Percentiles rank a stretch among this genome's conserved stretches.
Evolutionary conservation across 768 basidiomycete genomes (phyloP).

Genomic region (Neoboletus magnificus): DNA sequence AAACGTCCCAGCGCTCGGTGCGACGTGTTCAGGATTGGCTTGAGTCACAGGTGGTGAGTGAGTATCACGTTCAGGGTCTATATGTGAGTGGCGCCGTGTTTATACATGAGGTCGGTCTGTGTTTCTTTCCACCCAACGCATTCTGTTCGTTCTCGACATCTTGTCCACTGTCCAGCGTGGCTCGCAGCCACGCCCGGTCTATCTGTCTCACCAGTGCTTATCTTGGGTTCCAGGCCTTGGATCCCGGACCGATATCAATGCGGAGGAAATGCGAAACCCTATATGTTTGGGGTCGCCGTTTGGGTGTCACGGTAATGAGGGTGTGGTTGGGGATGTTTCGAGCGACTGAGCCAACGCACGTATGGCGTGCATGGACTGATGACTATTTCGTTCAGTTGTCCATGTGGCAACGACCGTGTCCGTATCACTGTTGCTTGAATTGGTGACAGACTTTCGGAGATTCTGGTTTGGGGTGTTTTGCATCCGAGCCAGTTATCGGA

Average conservation of each 20-base stretch:
- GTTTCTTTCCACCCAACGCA: background rate
- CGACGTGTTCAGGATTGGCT: background rate
- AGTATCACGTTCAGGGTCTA: background rate
- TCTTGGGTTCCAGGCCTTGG: background rate
- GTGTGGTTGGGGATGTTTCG: slow-evolving; percentile 9
- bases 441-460: background rate
- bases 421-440: background rate
- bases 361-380: background rate
- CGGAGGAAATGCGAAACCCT: background rate
- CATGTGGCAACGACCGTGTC: slow-evolving; percentile 1
- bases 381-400: background rate
- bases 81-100: background rate
- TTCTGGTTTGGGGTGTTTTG: background rate
- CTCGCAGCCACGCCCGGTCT: background rate
- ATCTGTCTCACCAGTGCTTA: background rate
- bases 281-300: background rate
- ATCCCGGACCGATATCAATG: background rate
- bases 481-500: background rate
- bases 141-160: no score
- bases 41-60: background rate
- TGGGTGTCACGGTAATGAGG: background rate
- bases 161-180: background rate
- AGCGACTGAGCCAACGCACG: background rate
- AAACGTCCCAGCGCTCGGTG: background rate
- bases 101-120: background rate